Evolutionary conservation across 805 yeast genomes (phyloP), one percentile per base, ranked within the genome.

Genomic region (Jamesozyma lodderae): DNA sequence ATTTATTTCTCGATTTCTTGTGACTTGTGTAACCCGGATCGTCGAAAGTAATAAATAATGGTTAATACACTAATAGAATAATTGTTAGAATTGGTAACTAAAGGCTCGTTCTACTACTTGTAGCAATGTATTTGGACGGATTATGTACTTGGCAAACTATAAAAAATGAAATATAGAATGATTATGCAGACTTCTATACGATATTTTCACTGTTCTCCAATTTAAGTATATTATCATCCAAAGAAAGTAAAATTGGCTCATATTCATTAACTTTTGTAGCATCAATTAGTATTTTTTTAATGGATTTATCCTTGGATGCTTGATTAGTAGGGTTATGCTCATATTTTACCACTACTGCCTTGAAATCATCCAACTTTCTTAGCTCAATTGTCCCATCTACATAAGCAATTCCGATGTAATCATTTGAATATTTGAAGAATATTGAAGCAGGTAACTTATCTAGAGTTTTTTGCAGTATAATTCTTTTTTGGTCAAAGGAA

Each of bases 401-500:
- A 27, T 47, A 52, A 13, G 58, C 33, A 35, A 45, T 20, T 35
- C 48, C 41, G 14, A 48, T 38, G 3, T 33, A 23, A 33, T 48
- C 52, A 7, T 33, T 28, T n/a, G 26, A 8, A 18, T 34, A 44
- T 26, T 44, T 45, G 37, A 46, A 48, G 20, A 41, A 37, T n/a
- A 46, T 29, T 4, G 44, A 35, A 4, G 29, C 13, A 10, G 52
- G 52, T n/a, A 26, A 18, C 13, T 32, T 32, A 1, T 31, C 15
- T 21, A 48, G 33, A 2, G 40, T 36, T 16, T 42, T 39, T 26
- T 52, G 47, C 11, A 49, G 32, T 2, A 53, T 37, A 4, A 52
- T 43, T 34, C 50, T 47, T 42, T 50, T 55, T 28, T 55, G 57
- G 36, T 57, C 62, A 33, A 57, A 57, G 2, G 63, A 59, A 41